These are phyloP conservation scores for Colletotrichum noveboracense DNA, from an alignment of 2,329 filamentous ascomycete genomes.

Conservation along the genomic window DNA sequence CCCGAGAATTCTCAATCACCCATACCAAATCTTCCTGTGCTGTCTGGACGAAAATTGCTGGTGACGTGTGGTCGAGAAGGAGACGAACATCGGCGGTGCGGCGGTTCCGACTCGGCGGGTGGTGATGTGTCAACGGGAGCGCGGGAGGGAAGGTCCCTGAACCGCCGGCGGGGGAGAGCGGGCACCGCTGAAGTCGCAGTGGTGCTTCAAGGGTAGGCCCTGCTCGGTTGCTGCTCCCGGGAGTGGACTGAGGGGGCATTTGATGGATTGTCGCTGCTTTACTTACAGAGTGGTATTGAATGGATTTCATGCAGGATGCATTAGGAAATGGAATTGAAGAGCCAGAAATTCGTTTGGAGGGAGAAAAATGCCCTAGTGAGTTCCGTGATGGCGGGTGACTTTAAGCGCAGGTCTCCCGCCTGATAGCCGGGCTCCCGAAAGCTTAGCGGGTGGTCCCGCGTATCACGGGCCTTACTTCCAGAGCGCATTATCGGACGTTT, in stretches of 20 bases:
- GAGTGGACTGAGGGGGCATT: neutral
- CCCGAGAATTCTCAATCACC: neutral
- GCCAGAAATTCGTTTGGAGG: neutral
- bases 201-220: neutral
- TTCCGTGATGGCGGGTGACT: neutral
- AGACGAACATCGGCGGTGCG: neutral
- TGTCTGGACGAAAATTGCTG: neutral
- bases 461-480: neutral
- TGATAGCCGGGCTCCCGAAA: neutral
- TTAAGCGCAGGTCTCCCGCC: neutral
- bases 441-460: neutral
- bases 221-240: neutral
- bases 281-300: neutral
- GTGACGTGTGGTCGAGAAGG: neutral
- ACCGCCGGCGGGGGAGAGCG: neutral
- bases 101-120: neutral
- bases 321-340: neutral
- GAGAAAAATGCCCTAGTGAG: neutral
- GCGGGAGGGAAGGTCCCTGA: neutral
- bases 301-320: neutral
- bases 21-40: rapidly evolving
- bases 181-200: neutral
- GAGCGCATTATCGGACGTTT: neutral
- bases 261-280: neutral
- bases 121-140: neutral